Conservation (phyloP, 202 grass and related monocot species). For the Hordeum pubiflorum region DNA sequence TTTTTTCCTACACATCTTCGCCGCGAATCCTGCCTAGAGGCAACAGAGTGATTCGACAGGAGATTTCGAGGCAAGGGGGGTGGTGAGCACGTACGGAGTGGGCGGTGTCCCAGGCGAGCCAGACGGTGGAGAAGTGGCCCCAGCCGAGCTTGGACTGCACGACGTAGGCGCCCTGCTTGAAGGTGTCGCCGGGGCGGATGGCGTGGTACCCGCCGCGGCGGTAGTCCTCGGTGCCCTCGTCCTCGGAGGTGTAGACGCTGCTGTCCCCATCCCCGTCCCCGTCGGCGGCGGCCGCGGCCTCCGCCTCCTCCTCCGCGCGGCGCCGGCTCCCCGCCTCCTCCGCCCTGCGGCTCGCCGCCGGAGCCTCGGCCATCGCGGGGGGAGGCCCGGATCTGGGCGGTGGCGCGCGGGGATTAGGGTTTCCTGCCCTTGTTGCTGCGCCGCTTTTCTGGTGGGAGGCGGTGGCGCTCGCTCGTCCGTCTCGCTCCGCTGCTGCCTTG, state of each 20-base stretch:
- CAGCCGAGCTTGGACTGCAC: slow-evolving; percentile 96
- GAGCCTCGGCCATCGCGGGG: slow-evolving; percentile 14
- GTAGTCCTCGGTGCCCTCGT: slow-evolving; percentile 95
- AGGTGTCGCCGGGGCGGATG: slow-evolving; percentile 79
- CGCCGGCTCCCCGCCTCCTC: slow-evolving; percentile 19
- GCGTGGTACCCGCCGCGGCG: slow-evolving; percentile 90
- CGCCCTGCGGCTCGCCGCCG: slow-evolving; percentile 14
- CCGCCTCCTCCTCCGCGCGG: background rate
- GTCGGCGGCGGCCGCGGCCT: slow-evolving; percentile 23
- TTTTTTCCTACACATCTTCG: background rate
- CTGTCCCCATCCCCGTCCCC: slow-evolving; percentile 42
- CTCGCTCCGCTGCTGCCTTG: slow-evolving; percentile 20
- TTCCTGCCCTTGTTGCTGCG: slow-evolving; percentile 16
- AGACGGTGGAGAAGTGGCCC: slow-evolving; percentile 99
- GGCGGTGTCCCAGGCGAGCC: slow-evolving; percentile 94
- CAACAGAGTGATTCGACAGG: background rate
- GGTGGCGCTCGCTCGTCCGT: slow-evolving; percentile 28
- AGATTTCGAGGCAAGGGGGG: background rate
- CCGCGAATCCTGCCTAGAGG: background rate
- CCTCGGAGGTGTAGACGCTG: slow-evolving; percentile 91
- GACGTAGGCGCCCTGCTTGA: slow-evolving; percentile 92
- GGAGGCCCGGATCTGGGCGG: slow-evolving; percentile 29
- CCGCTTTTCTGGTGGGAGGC: slow-evolving; percentile 17
- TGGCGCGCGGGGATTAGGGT: slow-evolving; percentile 31
- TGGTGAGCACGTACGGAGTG: slow-evolving; percentile 49